Evolutionary conservation across 2,329 filamentous ascomycete species (phyloP).

Genomic region (Sphaceloma murrayae): DNA sequence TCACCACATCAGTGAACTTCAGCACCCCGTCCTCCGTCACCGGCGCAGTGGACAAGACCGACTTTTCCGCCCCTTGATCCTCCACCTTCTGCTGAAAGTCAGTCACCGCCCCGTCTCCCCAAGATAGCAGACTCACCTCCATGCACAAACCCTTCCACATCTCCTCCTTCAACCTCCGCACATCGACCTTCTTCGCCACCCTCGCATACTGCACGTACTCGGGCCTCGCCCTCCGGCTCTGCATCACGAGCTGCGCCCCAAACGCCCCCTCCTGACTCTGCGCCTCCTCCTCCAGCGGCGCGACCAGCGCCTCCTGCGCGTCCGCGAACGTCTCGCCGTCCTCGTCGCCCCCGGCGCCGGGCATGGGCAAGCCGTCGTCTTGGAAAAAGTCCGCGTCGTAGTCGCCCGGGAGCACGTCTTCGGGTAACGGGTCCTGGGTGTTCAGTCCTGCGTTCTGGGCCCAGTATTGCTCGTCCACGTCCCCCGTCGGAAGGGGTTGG

Average conservation of each 20-base stretch:
- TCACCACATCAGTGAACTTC: slow-evolving; percentile 88
- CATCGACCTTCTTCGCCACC: slow-evolving; percentile 58
- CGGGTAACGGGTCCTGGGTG: slow-evolving; percentile 28
- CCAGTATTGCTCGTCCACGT: slow-evolving; percentile 96
- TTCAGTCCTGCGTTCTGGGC: slow-evolving; percentile 54
- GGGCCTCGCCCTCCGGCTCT: slow-evolving; percentile 49
- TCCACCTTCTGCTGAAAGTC: neutral
- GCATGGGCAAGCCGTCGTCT: slow-evolving; percentile 66
- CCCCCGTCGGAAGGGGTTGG: slow-evolving; percentile 55
- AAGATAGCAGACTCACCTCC: slow-evolving; percentile 29
- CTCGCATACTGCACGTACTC: slow-evolving; percentile 58
- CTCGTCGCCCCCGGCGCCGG: slow-evolving; percentile 54
- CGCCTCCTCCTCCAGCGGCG: slow-evolving; percentile 46
- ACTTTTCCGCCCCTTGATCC: slow-evolving; percentile 18
- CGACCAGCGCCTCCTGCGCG: slow-evolving; percentile 68
- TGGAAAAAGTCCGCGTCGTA: slow-evolving; percentile 98
- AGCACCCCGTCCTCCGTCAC: slow-evolving; percentile 47
- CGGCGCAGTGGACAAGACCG: slow-evolving; percentile 24
- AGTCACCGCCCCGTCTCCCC: too few species aligned
- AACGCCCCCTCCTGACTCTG: slow-evolving; percentile 46
- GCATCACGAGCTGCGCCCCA: slow-evolving; percentile 53
- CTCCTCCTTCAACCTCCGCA: slow-evolving; percentile 54
- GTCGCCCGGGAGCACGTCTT: slow-evolving; percentile 56
- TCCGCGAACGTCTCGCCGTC: slow-evolving; percentile 70
- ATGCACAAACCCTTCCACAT: slow-evolving; percentile 55